Evolutionary conservation across 495 filamentous ascomycete species (phyloP), one percentile per base, ranked within the genome.

Genomic region (Opeltia flavorubescens): DNA sequence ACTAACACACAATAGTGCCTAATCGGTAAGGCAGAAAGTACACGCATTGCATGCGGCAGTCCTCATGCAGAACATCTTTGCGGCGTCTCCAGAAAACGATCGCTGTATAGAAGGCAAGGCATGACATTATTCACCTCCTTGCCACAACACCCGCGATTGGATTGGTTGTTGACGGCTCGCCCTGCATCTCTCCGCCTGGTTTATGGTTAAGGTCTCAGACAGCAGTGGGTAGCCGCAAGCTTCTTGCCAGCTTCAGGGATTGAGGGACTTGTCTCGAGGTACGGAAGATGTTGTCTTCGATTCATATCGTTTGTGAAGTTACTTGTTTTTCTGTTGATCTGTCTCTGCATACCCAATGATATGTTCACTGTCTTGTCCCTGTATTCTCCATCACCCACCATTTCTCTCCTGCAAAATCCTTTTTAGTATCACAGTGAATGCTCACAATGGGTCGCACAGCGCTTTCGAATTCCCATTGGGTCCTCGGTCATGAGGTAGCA

Each of bases 401-500:
- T 25, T 41, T 4, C 1, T 9, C 13, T 21, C 13, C 38, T 21
- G 15, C 11, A 12, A 12, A 23, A 12, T 41, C 38, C 4, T 12
- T 41, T 11, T 25, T 2, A 21, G 4, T 25, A 25, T 25, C n/a
- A n/a, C 13, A 34, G 15, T n/a, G 4, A 9, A 33, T 13, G 43
- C 43, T 46, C 34, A 46, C 43, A 23, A 46, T 46, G 43, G 23
- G 43, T 46, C 43, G 28, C 6, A 46, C 23, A 46, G 43, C 18
- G 7, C 12, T 25, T 18, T 35, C 18, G 17, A 24, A 12, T 12
- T 33, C 43, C 12, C 28, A 31, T 34, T 46, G 43, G 43, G 43
- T 26, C n/a, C 43, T 35, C 12, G 31, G 31, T 20, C 43, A 26
- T 17, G 28, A 34, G 17, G 28, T 35, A 9, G 7, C 27, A 35